Conservation (phyloP, 2,329 filamentous ascomycete genomes). For the Diplodia sapinea region DNA sequence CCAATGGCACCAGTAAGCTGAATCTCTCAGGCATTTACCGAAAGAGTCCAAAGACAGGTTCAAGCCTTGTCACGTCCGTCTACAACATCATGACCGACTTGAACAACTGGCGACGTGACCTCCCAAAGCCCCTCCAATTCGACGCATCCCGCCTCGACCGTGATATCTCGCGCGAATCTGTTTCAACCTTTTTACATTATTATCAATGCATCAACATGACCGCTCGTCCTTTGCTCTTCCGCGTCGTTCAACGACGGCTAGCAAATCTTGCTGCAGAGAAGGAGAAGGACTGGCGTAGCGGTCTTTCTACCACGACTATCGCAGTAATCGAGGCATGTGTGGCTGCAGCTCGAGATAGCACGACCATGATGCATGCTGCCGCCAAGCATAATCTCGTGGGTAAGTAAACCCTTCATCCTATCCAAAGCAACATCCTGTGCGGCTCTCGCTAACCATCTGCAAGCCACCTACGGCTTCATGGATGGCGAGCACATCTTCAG, state of each 20-base stretch:
- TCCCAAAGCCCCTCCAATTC: constrained; percentile 57
- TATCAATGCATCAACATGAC: constrained; percentile 66
- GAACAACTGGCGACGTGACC: constrained; percentile 56
- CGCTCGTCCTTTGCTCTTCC: constrained; percentile 59
- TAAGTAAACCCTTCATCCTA: background rate
- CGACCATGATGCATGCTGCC: constrained; percentile 57
- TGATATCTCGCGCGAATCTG: constrained; percentile 55
- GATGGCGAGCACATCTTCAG: constrained; percentile 64
- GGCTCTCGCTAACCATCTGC: background rate
- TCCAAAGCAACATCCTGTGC: background rate
- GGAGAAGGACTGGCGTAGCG: constrained; percentile 54
- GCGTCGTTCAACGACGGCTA: constrained; percentile 59
- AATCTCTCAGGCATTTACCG: constrained; percentile 55
- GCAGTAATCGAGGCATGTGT: constrained; percentile 61
- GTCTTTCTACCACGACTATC: constrained; percentile 56
- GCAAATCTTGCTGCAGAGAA: constrained; percentile 41
- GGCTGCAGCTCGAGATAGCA: constrained; percentile 56
- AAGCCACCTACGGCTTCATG: constrained; percentile 63
- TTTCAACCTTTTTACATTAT: constrained; percentile 61
- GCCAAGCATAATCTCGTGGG: constrained; percentile 56
- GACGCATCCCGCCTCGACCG: constrained; percentile 53
- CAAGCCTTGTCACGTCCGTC: constrained; percentile 57
- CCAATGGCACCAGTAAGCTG: background rate
- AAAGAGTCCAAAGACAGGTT: constrained; percentile 54
- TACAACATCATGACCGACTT: constrained; percentile 59